phyloP scores from a whole-genome alignment of 2,329 filamentous ascomycete genomes.

The Fusarium secorum region DNA sequence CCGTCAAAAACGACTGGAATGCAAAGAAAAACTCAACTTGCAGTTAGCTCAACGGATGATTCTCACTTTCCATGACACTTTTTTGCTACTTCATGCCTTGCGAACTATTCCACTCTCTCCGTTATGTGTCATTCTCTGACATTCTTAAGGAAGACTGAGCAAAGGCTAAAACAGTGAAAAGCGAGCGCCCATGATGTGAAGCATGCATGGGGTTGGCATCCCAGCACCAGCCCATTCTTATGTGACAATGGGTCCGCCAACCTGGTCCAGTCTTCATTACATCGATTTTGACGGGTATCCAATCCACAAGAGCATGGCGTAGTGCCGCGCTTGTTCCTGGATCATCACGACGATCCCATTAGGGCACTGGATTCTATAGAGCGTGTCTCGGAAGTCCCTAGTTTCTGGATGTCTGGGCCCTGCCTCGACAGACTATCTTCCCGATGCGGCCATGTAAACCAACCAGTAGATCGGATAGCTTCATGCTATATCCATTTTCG shows the following conservation, averaged over 20 bases:
- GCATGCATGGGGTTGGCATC: not conserved
- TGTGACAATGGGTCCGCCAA: not conserved
- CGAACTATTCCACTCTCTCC: not conserved
- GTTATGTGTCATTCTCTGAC: not conserved
- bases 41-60: not conserved
- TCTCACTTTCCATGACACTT: not conserved
- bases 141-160: not conserved
- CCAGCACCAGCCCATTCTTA: not conserved
- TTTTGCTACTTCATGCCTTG: no score
- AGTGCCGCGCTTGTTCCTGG: slow-evolving; percentile 5
- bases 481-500: slow-evolving; percentile 16
- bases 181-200: not conserved
- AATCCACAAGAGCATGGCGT: not conserved
- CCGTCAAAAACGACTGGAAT: slow-evolving; percentile 20
- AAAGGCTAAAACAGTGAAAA: not conserved
- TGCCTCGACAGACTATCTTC: slow-evolving; percentile 1
- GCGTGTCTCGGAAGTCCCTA: slow-evolving; percentile 8
- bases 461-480: slow-evolving; percentile 3
- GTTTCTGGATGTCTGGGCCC: not conserved
- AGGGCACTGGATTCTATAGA: not conserved
- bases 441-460: slow-evolving; percentile 18
- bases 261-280: not conserved
- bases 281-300: not conserved
- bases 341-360: slow-evolving; percentile 10
- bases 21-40: slow-evolving; percentile 5